Base-by-base conservation (phyloP, 768 basidiomycete genomes). In the Tricholomella constricta region DNA sequence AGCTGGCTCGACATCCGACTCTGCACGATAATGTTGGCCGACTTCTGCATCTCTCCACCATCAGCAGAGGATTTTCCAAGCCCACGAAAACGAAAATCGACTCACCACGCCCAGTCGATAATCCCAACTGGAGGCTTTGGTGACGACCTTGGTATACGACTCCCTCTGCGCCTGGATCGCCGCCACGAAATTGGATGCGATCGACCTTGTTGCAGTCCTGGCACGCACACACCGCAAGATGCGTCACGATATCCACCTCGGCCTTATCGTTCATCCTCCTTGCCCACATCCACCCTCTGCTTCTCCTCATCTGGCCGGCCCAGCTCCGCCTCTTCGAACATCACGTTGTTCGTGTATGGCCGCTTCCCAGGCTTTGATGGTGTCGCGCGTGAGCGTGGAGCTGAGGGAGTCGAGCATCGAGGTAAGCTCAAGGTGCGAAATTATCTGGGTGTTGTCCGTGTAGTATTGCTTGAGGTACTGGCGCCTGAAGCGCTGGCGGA, bases 21-120 rank as follows among this genome's bases (percentile, higher is more conserved):
- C 72, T 98, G 96, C 1, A 99, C 95, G 52, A 98, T 93, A 59
- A 99, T 97, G 65, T 99, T 99, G 22, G 94, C 96, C 47, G 93
- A 95, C 63, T 99, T 97, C 89, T 92, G 63, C 7, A 48, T 2
- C 17, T 12, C 9, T 37, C 8, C 12, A 53, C 59, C 46, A 51
- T 42, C 42, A 42, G 41, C 48, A 34, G 5, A n/a, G n/a, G n/a
- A n/a, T n/a, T n/a, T n/a, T n/a, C n/a, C n/a, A 6, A 34, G 5
- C 11, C 40, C 25, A 50, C 27, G 1, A 35, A 46, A 51, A 48
- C 51, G 31, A 34, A 25, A 22, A 63, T 57, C 23, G 14, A 83
- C 86, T 47, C 58, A 89, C 91, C 60, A 95, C 96, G 0, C 96
- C 96, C 23, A 98, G 80, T 60, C 80, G 81, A 72, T 98, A 98